Evolutionary conservation across 441 rosid genomes (phyloP), one percentile per base, ranked within the genome.

Genomic region (Capsella rubella): DNA sequence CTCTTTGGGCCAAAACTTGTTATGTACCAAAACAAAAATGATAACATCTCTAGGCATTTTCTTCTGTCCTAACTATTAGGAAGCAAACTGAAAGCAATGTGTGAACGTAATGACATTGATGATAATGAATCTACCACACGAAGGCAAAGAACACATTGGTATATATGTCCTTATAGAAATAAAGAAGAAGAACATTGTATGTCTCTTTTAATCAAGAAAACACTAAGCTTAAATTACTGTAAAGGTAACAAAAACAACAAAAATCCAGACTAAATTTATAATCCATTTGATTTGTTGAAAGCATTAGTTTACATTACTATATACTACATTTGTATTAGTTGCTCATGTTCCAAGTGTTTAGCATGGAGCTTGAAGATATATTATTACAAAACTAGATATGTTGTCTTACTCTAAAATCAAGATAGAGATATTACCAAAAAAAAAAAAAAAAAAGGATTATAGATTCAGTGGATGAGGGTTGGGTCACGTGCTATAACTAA

Each of bases 401-500:
- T 57, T 25, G 58, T 43, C 25, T 55, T 69, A 43, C 8, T 45
- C 14, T 13, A 10, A 56, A 14, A 57, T 8, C 10, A 18, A 11
- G 9, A 29, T 29, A 55, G 13, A 25, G 28, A 34, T 52, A 58
- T 1, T 57, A 31, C 39, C 51, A 27, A 16, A 21, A 21, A 21
- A 21, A 32, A 54, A 32, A 54, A 54, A 21, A 21, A 21, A 21
- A 21, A 21, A 21, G 0, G 9, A 2, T 37, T n/a, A 29, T 37
- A 37, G 3, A 37, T 14, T 46, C 5, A 65, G 72, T 75, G 79
- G 74, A 52, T 27, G 69, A 53, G 64, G 51, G 18, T 34, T 68
- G 57, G 74, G 70, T 75, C 45, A 75, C 79, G 64, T 75, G 79
- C 74, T 43, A 61, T 12, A 25, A 28, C 37, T 0, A 53, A 53